Evolutionary conservation across 805 yeast genomes (phyloP), one percentile per base, ranked within the genome.

Genomic region (Schwanniomyces occidentalis): DNA sequence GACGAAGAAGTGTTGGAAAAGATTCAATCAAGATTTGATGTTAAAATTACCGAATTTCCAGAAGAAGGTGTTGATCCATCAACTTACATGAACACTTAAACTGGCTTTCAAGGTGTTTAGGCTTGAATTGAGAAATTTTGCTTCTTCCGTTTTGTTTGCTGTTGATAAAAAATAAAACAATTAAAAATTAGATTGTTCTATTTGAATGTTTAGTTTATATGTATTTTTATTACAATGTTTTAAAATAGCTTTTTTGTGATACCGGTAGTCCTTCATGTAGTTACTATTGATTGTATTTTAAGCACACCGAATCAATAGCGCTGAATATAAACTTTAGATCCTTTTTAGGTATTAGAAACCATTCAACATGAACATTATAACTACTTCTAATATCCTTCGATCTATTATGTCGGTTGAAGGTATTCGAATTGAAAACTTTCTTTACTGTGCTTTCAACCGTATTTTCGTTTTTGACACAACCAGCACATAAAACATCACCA

Each of bases 61-160:
- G 97, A 84, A 58, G 98, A 87, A 63, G 97, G 98, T 67, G 88
- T 91, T 55, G 99, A 93, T 64, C 90, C 97, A 52, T 82, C 96
- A 37, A 89, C 97, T 53, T 91, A 91, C 73, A 90, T 93, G 95
- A 91, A 91, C 80, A 85, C 95, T 51, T 89, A 71, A 60, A 15
- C 19, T 4, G 14, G 10, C 8, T 21, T 20, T 19, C 12, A 21
- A 7, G 12, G 9, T 14, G 3, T 2, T 22, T 14, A 6, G n/a
- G 5, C 12, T 4, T n/a, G n/a, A n/a, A n/a, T n/a, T n/a, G n/a
- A n/a, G n/a, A n/a, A n/a, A n/a, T n/a, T n/a, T n/a, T n/a, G n/a
- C n/a, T n/a, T n/a, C n/a, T n/a, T n/a, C n/a, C n/a, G n/a, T n/a
- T n/a, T n/a, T n/a, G n/a, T n/a, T n/a, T n/a, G n/a, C n/a, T n/a